Percentiles rank a stretch among this genome's conserved stretches.
Evolutionary conservation across 129 eudicot species (phyloP).

Genomic region (Flaveria bidentis): DNA sequence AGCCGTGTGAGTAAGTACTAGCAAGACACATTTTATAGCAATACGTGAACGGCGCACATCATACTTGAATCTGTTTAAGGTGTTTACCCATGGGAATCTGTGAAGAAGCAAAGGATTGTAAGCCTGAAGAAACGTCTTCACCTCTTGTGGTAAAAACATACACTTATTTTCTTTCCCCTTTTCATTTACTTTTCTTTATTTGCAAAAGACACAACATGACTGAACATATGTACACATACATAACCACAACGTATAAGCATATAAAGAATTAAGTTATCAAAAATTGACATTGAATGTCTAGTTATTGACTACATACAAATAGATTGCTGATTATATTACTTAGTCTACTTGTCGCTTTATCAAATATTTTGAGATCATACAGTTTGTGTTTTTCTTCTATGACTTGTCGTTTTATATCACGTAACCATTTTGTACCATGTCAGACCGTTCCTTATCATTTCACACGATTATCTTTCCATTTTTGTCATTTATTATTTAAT

Average conservation of each 20-base stretch:
- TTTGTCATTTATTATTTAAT: neutral
- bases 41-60: neutral
- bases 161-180: neutral
- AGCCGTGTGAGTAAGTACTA: conserved; percentile 28
- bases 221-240: neutral
- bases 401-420: neutral
- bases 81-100: conserved; percentile 49
- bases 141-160: conserved; percentile 47
- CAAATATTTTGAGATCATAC: conserved; percentile 9
- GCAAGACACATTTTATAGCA: conserved; percentile 24
- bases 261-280: conserved; percentile 5
- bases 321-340: neutral
- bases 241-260: neutral
- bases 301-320: conserved; percentile 13
- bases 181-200: neutral
- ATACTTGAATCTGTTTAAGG: conserved; percentile 19
- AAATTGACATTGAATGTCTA: neutral
- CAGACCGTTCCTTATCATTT: conserved; percentile 1
- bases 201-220: neutral
- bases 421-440: neutral
- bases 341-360: neutral
- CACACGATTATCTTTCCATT: neutral
- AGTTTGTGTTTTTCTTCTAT: neutral
- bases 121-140: conserved; percentile 52
- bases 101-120: conserved; percentile 52